Conservation (phyloP, 768 basidiomycete genomes). For the Psilocybe cyanescens region DNA sequence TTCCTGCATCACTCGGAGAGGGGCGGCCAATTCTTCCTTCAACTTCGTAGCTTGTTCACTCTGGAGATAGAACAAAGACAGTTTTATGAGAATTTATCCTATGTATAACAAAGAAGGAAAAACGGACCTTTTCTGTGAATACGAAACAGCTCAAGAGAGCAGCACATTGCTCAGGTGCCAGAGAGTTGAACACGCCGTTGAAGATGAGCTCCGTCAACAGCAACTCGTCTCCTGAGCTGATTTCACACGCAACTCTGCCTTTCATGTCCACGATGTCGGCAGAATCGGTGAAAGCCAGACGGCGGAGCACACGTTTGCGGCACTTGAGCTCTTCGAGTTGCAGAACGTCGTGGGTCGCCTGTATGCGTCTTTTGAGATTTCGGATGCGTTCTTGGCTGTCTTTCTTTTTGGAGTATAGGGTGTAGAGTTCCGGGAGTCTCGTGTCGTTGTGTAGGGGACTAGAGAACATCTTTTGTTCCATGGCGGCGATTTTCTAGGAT, state of each 20-base stretch:
- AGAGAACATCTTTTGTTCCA: constrained; percentile 81
- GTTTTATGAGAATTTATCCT: neutral
- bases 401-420: constrained; percentile 78
- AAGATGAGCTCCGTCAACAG: constrained; percentile 96
- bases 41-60: constrained; percentile 86
- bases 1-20: constrained; percentile 94
- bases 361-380: constrained; percentile 82
- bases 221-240: constrained; percentile 95
- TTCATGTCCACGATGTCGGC: constrained; percentile 98
- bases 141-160: constrained; percentile 97
- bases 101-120: neutral
- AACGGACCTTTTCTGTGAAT: constrained; percentile 87
- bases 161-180: constrained; percentile 91
- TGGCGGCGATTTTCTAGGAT: constrained; percentile 13
- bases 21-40: constrained; percentile 92
- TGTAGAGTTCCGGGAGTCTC: constrained; percentile 80
- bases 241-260: constrained; percentile 97
- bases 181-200: constrained; percentile 92
- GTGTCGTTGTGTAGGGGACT: constrained; percentile 82
- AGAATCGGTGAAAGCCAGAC: constrained; percentile 86
- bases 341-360: constrained; percentile 88
- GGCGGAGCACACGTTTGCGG: constrained; percentile 90
- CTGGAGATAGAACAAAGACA: constrained; percentile 38
- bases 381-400: constrained; percentile 71
- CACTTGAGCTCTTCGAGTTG: constrained; percentile 97